A percentile compares a stretch with the other conserved stretches of the same genome.
Conservation (phyloP, 306 rosid species). For the Castanopsis chinensis region DNA sequence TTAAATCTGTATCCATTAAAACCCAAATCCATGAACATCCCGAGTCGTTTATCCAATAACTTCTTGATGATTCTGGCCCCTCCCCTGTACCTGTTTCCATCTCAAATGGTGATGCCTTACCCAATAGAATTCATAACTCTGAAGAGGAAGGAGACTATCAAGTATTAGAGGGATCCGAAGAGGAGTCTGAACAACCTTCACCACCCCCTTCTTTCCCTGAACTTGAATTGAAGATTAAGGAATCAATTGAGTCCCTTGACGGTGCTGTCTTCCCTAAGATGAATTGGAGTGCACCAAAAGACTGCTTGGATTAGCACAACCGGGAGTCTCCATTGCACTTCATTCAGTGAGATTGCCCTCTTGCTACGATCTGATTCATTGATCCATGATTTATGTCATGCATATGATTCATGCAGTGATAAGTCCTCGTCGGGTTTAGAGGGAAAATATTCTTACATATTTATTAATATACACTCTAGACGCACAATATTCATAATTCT, state of each 20-base stretch:
- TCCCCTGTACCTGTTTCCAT: conserved; percentile 66
- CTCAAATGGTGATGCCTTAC: conserved; percentile 72
- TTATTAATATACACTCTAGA: no score
- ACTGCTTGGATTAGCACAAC: conserved; percentile 71
- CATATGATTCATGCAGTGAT: conserved; percentile 69
- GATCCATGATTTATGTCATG: conserved; percentile 75
- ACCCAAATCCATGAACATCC: conserved; percentile 69
- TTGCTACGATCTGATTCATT: conserved; percentile 71
- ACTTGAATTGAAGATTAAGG: conserved; percentile 67
- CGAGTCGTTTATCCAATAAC: conserved; percentile 58
- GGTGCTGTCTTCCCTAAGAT: conserved; percentile 77
- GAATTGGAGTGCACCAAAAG: conserved; percentile 92
- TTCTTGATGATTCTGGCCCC: conserved; percentile 66
- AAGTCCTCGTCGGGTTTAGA: conserved; percentile 20
- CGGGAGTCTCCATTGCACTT: conserved; percentile 53
- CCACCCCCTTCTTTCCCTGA: conserved; percentile 67
- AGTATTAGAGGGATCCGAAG: conserved; percentile 56
- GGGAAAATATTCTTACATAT: no score
- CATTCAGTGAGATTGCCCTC: conserved; percentile 71
- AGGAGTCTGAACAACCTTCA: conserved; percentile 52
- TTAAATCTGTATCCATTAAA: conserved; percentile 58
- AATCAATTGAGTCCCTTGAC: conserved; percentile 64
- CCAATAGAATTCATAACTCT: conserved; percentile 66
- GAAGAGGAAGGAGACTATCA: conserved; percentile 66
- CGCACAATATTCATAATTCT: no score